Base-by-base conservation (phyloP, 164 flowering plant genomes). In the Kingdonia uniflora region DNA sequence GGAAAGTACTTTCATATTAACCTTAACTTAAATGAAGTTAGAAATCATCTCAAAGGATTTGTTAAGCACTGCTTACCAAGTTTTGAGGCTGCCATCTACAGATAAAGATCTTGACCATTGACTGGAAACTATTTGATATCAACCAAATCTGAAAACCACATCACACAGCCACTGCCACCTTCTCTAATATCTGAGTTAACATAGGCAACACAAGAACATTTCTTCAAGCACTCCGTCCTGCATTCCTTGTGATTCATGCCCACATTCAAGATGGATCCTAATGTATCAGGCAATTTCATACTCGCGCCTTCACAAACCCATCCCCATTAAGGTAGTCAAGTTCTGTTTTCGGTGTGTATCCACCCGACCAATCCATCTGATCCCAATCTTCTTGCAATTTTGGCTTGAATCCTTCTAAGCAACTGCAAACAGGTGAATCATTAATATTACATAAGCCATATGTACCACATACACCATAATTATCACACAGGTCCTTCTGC, bases 341-440 rank as follows among this genome's bases (percentile, higher is more conserved):
- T 6, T 22, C 14, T 1, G 42, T 37, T 19, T 5, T 54, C 21
- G 56, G 14, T 25, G 53, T 53, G 24, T 71, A 70, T 4, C 74
- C 71, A 16, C 26, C 35, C 0, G 71, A 48, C 67, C 62, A 51
- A 25, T 45, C 29, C 8, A 25, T 2, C 20, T n/a, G n/a, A n/a
- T 33, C 25, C 62, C 62, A 59, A 6, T 42, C 49, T 14, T 19
- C 3, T 16, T 29, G 35, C 4, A 11, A 43, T 38, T 58, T 70
- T 1, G 84, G 84, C 24, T 8, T 33, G 60, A 66, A 79, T 10
- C 79, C 76, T 1, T 43, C 12, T 56, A 79, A 56, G 54, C 84
- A 74, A 19, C 23, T 51, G 24, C 84, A 79, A 4, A 24, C 22
- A 0, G 74, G 68, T 2, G 71, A 55, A 1, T 42, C 33, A 14